A percentile compares a stretch with the other conserved stretches of the same genome.
These are phyloP conservation scores for Pinguiococcus pyrenoidosus DNA, from an alignment of 108 stramenopile species.

Conservation along the genomic window DNA sequence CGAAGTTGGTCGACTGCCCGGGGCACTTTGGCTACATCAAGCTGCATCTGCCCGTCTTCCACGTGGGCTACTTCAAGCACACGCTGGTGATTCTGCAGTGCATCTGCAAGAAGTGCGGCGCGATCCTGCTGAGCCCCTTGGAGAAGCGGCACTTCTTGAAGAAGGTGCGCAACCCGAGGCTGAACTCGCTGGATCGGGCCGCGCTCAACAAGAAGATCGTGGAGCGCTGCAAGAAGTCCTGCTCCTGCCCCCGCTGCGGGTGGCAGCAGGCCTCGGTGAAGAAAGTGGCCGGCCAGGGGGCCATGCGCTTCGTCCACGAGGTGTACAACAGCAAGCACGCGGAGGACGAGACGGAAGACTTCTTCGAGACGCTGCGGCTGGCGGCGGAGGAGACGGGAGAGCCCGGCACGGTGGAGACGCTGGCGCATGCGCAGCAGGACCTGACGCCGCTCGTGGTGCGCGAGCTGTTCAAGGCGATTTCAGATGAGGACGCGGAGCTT, in stretches of 20 bases:
- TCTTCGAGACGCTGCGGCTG: slow-evolving; percentile 38
- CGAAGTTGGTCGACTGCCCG: slow-evolving; percentile 76
- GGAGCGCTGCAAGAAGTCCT: slow-evolving; percentile 76
- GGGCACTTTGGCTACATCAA: slow-evolving; percentile 91
- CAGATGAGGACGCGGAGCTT: slow-evolving; percentile 84
- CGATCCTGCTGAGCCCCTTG: slow-evolving; percentile 59
- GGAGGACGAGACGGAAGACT: slow-evolving; percentile 53
- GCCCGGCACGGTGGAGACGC: slow-evolving; percentile 47
- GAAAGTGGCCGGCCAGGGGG: slow-evolving; percentile 75
- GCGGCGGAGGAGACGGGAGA: slow-evolving; percentile 60
- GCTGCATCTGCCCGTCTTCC: slow-evolving; percentile 87
- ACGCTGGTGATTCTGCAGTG: slow-evolving; percentile 75
- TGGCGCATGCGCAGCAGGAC: slow-evolving; percentile 28
- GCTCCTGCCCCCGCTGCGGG: slow-evolving; percentile 69
- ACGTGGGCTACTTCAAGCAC: slow-evolving; percentile 92
- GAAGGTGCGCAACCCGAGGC: slow-evolving; percentile 59
- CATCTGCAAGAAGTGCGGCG: slow-evolving; percentile 91
- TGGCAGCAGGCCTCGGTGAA: slow-evolving; percentile 82
- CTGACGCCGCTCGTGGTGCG: slow-evolving; percentile 41
- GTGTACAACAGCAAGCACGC: slow-evolving; percentile 51
- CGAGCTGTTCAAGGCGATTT: slow-evolving; percentile 66
- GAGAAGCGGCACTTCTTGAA: slow-evolving; percentile 45
- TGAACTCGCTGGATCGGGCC: slow-evolving; percentile 59
- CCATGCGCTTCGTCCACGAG: slow-evolving; percentile 87
- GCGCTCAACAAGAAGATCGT: slow-evolving; percentile 65